phyloP scores from a whole-genome alignment of 2,329 filamentous ascomycete species.

The Fusarium drepaniforme region DNA sequence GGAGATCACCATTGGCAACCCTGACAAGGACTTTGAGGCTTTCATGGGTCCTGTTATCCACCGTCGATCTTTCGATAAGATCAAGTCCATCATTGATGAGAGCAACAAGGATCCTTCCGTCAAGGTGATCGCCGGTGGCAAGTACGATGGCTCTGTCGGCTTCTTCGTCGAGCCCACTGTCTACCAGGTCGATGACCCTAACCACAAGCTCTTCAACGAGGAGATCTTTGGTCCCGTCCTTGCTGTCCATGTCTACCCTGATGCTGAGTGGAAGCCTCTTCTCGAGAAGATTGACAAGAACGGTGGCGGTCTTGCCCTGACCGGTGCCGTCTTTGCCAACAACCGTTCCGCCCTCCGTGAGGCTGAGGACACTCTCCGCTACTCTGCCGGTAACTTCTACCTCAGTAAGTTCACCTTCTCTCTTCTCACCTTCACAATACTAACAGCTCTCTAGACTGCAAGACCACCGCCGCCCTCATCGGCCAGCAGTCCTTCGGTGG shows the following conservation, averaged over 20 bases:
- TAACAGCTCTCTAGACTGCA: conserved; percentile 54
- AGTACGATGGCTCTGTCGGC: conserved; percentile 80
- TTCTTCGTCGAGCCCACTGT: conserved; percentile 89
- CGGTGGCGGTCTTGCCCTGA: conserved; percentile 59
- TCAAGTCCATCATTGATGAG: conserved; percentile 80
- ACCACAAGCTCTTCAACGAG: conserved; percentile 78
- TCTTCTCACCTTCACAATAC: rapidly evolving
- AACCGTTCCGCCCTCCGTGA: conserved; percentile 61
- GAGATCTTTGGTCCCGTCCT: conserved; percentile 89
- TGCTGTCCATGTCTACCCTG: conserved; percentile 81
- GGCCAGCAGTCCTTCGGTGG: conserved; percentile 69
- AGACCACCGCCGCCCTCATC: conserved; percentile 67
- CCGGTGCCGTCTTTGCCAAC: conserved; percentile 63
- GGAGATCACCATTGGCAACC: conserved; percentile 77
- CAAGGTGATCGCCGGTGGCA: conserved; percentile 79
- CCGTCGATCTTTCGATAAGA: conserved; percentile 82
- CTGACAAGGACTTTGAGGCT: conserved; percentile 74
- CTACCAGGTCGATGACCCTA: conserved; percentile 78
- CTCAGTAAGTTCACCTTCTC: conserved; percentile 50
- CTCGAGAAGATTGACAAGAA: conserved; percentile 54
- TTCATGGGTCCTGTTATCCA: conserved; percentile 93
- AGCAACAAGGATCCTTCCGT: conserved; percentile 82
- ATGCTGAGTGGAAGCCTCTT: conserved; percentile 59
- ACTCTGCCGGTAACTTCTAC: conserved; percentile 69
- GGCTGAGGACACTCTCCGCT: conserved; percentile 63